Evolutionary conservation across 192 early-diverging fungal genomes (phyloP), one percentile per base, ranked within the genome.

Genomic region (Chytriomyces sp.): DNA sequence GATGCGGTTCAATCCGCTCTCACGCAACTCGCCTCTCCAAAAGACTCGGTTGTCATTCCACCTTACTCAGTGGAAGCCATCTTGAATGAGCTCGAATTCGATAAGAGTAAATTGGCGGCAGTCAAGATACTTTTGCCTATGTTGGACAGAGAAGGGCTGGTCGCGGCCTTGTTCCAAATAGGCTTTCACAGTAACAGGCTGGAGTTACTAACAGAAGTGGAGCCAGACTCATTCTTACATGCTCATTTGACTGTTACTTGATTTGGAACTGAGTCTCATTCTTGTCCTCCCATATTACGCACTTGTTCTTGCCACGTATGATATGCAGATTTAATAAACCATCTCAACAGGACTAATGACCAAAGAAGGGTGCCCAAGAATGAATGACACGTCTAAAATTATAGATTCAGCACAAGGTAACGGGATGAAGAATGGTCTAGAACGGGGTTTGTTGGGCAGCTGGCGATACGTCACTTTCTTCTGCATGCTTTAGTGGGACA

Each of bases 61-160:
- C 32, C 54, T 19, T 68, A 68, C 33, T 14, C 52, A 22, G 65
- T 68, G 6, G 26, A 52, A 5, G 65, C 61, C 12, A 41, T 72
- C 1, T 39, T 72, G 49, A 7, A 44, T 6, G 49, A 58, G 31
- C 44, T 72, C 26, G 34, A 60, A 32, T 72, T 38, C 58, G 70
- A 72, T 32, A 72, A 63, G 49, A 33, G 14, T 10, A 41, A 58
- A 6, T 6, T 72, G 41, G n/a, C 7, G 0, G 70, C 58, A 0
- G 61, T 72, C 28, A 72, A 72, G 19, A 5, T 64, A 6, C 26
- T 72, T 1, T 58, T 63, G 25, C 58, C 70, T 6, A 53, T 63
- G 61, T 30, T 72, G 14, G 70, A 72, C 49, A 64, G 36, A 19
- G 70, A 68, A 2, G 65, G 65, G 5, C 26, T 55, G 10, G 52